Evolutionary conservation across 108 stramenopile species (phyloP).

Genomic region (Nitzschia sp.): DNA sequence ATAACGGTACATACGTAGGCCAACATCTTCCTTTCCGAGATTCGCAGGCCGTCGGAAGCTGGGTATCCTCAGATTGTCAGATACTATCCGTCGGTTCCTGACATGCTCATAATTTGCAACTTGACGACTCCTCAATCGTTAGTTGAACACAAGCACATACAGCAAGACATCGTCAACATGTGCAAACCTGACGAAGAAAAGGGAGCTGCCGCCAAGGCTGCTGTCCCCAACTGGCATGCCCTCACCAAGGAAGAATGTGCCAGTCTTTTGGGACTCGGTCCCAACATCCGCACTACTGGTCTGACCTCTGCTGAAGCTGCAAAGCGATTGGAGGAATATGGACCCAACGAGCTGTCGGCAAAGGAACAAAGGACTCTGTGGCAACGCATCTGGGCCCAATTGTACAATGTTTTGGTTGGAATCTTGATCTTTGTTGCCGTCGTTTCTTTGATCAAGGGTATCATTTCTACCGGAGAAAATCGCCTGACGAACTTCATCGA

Average conservation of each 20-base stretch:
- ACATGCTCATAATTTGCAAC: neutral
- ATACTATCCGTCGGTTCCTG: no score
- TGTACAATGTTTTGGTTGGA: conserved; percentile 77
- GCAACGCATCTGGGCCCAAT: conserved; percentile 79
- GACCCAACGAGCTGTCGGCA: conserved; percentile 75
- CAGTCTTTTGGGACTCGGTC: conserved; percentile 35
- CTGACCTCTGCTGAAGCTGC: conserved; percentile 57
- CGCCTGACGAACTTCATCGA: conserved; percentile 59
- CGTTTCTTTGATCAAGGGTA: conserved; percentile 58
- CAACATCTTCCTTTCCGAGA: no score
- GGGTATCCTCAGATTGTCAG: no score
- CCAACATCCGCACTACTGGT: conserved; percentile 49
- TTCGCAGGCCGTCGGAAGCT: no score
- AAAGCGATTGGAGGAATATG: conserved; percentile 59
- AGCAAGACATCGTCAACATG: neutral
- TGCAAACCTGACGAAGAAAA: neutral
- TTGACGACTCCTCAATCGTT: no score
- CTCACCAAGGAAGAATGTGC: conserved; percentile 51
- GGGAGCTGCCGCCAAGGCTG: neutral
- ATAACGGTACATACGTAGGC: no score
- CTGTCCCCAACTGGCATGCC: conserved; percentile 55
- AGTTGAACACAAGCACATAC: neutral
- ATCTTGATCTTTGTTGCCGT: conserved; percentile 76
- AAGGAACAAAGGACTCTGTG: conserved; percentile 65
- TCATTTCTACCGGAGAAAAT: conserved; percentile 32